Percentiles rank a stretch among this genome's conserved stretches.
phyloP scores from a whole-genome alignment of 2,329 filamentous ascomycete genomes.

The Stagonosporopsis vannaccii region DNA sequence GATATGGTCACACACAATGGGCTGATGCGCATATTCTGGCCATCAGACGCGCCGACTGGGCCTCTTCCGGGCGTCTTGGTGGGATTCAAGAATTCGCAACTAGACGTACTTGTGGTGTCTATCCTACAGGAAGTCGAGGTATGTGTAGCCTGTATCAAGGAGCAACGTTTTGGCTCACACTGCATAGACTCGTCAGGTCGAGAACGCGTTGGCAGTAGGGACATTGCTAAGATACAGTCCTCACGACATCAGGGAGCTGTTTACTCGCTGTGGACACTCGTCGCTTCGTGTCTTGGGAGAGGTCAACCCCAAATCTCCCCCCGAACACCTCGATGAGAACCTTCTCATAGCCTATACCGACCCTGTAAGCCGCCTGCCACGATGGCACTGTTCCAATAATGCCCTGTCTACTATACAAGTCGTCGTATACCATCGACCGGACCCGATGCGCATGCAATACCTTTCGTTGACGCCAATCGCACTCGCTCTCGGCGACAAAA shows the following conservation, averaged over 20 bases:
- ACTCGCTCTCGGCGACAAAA: constrained; percentile 76
- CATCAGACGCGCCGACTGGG: constrained; percentile 80
- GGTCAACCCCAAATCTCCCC: constrained; percentile 68
- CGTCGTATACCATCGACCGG: constrained; percentile 85
- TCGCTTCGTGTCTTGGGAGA: constrained; percentile 87
- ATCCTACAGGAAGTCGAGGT: constrained; percentile 90
- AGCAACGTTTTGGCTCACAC: constrained; percentile 10
- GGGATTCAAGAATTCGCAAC: constrained; percentile 91
- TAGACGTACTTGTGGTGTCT: constrained; percentile 89
- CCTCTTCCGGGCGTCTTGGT: constrained; percentile 84
- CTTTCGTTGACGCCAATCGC: constrained; percentile 90
- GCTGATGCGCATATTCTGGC: constrained; percentile 98
- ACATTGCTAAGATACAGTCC: constrained; percentile 83
- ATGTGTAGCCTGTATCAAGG: constrained; percentile 52
- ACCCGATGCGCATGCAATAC: constrained; percentile 92
- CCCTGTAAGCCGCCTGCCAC: constrained; percentile 65
- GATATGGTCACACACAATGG: constrained; percentile 76
- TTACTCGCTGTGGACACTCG: constrained; percentile 81
- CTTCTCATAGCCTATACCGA: constrained; percentile 70
- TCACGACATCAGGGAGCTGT: constrained; percentile 80
- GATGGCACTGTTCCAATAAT: constrained; percentile 71
- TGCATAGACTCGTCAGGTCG: constrained; percentile 63
- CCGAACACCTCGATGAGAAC: constrained; percentile 66
- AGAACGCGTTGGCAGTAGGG: constrained; percentile 83
- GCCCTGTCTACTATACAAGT: constrained; percentile 80